Percentiles rank a stretch among this genome's conserved stretches.
phyloP scores from a whole-genome alignment of 768 basidiomycete species.

The Suillus occidentalis region DNA sequence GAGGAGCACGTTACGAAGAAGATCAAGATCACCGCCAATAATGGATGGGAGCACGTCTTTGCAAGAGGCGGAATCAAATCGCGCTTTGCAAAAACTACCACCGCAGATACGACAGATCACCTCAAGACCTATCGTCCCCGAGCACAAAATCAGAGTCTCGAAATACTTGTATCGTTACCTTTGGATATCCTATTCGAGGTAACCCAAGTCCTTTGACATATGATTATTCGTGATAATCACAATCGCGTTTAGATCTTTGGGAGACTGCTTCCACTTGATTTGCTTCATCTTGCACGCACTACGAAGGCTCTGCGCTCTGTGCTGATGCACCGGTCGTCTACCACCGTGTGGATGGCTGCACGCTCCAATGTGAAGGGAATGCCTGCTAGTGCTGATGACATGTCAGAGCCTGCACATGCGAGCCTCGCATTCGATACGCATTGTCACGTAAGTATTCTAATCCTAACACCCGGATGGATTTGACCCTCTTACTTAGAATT shows the following conservation, averaged over 20 bases:
- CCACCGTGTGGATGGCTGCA: constrained; percentile 26
- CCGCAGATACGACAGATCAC: background rate
- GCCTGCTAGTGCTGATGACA: constrained; percentile 26
- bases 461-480: background rate
- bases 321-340: constrained; percentile 22
- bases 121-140: background rate
- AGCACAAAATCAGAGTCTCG: constrained; percentile 12
- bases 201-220: constrained; percentile 21
- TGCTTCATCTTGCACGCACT: constrained; percentile 32
- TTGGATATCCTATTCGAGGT: constrained; percentile 21
- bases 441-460: constrained; percentile 29
- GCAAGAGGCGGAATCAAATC: constrained; percentile 5
- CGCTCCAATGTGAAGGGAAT: constrained; percentile 22
- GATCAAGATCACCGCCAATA: constrained; percentile 1
- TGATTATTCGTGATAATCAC: constrained; percentile 9
- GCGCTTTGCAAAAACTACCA: background rate
- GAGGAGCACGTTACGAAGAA: background rate
- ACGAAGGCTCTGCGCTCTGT: constrained; percentile 30
- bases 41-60: constrained; percentile 4
- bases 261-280: constrained; percentile 30
- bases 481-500: background rate
- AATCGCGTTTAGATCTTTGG: constrained; percentile 20
- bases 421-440: constrained; percentile 28
- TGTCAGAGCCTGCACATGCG: constrained; percentile 31
- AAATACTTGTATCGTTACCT: constrained; percentile 21